Percentiles rank a stretch among this genome's conserved stretches.
Conservation (phyloP, 352 stramenopile species). For the Peronospora farinosa region DNA sequence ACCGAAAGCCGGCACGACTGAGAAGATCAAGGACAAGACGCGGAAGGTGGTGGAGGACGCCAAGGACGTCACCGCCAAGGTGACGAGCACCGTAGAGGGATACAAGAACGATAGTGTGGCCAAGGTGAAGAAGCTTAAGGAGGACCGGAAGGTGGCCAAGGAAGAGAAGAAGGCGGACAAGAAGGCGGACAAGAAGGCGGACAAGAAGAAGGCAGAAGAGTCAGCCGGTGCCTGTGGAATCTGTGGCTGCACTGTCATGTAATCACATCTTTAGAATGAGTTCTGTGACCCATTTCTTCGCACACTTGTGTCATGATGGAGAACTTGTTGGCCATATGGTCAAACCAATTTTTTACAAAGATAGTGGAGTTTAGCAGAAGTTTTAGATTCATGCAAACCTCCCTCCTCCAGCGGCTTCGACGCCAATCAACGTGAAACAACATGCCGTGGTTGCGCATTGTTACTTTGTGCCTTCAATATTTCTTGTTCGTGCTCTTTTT, state of each 20-base stretch:
- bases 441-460: constrained; percentile 24
- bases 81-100: constrained; percentile 44
- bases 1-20: constrained; percentile 26
- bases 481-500: not conserved
- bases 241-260: constrained; percentile 59
- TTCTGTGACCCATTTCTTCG: not conserved
- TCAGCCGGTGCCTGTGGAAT: constrained; percentile 46
- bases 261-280: constrained; percentile 13
- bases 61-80: constrained; percentile 39
- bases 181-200: constrained; percentile 36
- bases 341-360: constrained; percentile 15
- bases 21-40: constrained; percentile 47
- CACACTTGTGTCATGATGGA: not conserved
- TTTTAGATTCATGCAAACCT: constrained; percentile 16
- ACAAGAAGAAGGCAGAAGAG: constrained; percentile 37
- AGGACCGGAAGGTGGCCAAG: constrained; percentile 43
- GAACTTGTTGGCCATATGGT: not conserved
- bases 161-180: constrained; percentile 37
- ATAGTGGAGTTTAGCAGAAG: constrained; percentile 15
- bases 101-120: constrained; percentile 70
- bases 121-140: constrained; percentile 51
- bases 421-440: constrained; percentile 22
- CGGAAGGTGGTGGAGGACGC: constrained; percentile 34
- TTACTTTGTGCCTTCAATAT: constrained; percentile 1
- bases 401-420: not conserved